Evolutionary conservation across 371 early-diverging fungal genomes (phyloP).

Genomic region (Mortierella sp.): DNA sequence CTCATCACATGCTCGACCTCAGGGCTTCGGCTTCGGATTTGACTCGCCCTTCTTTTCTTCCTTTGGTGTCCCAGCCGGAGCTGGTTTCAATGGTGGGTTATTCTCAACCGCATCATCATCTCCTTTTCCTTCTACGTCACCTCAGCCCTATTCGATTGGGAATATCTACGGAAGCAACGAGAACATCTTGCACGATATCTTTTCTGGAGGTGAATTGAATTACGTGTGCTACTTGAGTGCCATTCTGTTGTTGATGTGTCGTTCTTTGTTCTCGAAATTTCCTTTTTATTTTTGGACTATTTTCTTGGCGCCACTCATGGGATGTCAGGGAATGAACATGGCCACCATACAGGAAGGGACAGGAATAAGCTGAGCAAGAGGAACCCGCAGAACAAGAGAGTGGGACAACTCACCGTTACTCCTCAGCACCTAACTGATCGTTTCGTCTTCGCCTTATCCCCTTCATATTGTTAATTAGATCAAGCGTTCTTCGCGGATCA

Average conservation of each 20-base stretch:
- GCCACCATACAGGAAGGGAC: neutral
- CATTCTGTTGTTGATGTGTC: neutral
- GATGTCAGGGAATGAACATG: neutral
- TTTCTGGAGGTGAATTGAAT: conserved; percentile 34
- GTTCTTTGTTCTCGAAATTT: conserved; percentile 14
- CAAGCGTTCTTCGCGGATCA: conserved; percentile 37
- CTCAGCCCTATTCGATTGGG: neutral
- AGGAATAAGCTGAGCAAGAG: neutral
- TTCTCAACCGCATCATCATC: neutral
- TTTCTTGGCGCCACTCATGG: neutral
- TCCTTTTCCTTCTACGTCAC: neutral
- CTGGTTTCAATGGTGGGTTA: conserved; percentile 28
- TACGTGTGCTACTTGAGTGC: neutral
- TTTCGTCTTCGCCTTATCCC: neutral
- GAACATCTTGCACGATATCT: conserved; percentile 13
- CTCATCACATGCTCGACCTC: neutral
- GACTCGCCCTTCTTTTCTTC: conserved; percentile 30
- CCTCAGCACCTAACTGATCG: neutral
- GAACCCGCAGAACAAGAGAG: too few relatives aligned
- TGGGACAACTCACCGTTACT: neutral
- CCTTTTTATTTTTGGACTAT: neutral
- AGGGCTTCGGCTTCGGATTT: conserved; percentile 33
- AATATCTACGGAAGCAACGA: conserved; percentile 20
- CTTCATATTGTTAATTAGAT: conserved; percentile 14
- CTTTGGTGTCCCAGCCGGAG: conserved; percentile 35